A percentile compares a stretch with the other conserved stretches of the same genome.
Conservation (phyloP, 495 filamentous ascomycete genomes). For the Hypoxylon rickii region DNA sequence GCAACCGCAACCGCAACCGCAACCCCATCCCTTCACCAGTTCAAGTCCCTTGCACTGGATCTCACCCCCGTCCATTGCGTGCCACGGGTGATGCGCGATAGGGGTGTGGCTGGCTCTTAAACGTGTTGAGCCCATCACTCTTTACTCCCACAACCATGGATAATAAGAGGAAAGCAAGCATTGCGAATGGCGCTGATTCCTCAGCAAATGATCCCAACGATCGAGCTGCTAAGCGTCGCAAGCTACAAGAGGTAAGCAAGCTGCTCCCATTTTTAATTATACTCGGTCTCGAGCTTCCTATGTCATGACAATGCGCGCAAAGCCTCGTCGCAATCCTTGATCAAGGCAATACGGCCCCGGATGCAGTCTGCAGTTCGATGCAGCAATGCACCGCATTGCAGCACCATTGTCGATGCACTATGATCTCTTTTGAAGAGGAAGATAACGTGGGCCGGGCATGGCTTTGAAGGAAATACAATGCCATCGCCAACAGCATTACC, state of each 20-base stretch:
- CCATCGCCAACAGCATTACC: conserved; percentile 12
- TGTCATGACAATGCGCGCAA: conserved; percentile 21
- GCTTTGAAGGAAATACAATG: conserved; percentile 20
- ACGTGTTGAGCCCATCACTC: conserved; percentile 19
- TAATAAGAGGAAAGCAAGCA: conserved; percentile 67
- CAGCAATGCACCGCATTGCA: conserved; percentile 11
- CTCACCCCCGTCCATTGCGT: no score
- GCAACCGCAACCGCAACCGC: no score
- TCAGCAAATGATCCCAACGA: conserved; percentile 52
- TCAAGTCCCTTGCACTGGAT: no score
- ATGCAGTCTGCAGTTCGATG: no score
- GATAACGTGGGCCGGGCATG: no score
- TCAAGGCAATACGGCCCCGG: no score
- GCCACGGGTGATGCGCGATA: no score
- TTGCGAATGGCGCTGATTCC: conserved; percentile 41
- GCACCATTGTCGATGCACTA: conserved; percentile 7
- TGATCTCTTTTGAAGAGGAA: conserved; percentile 9
- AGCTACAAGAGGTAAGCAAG: conserved; percentile 37
- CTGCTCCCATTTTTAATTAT: not conserved
- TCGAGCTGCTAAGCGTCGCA: conserved; percentile 60
- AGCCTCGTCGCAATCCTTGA: not conserved
- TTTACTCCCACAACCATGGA: conserved; percentile 55
- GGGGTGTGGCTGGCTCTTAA: no score
- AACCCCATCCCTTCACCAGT: conserved; percentile 15
- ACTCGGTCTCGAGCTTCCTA: conserved; percentile 5